phyloP scores from a whole-genome alignment of 2,329 filamentous ascomycete genomes.

The Pseudogymnoascus verrucosus region DNA sequence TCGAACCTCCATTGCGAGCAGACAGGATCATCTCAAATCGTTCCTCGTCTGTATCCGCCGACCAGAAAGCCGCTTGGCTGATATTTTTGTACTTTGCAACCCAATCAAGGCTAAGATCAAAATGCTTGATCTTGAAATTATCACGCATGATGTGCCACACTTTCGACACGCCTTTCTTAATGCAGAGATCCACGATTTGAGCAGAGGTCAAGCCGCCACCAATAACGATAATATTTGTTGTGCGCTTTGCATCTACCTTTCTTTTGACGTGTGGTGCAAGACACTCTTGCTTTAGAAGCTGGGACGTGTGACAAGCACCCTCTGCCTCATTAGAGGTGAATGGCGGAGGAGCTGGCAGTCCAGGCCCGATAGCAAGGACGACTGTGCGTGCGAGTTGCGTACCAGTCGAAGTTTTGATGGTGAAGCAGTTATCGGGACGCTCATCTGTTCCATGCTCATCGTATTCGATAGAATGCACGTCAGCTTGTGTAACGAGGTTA shows the following conservation, averaged over 20 bases:
- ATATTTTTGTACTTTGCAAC: constrained; percentile 76
- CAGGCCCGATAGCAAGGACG: constrained; percentile 61
- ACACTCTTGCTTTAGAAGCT: background rate
- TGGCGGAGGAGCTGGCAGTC: constrained; percentile 29
- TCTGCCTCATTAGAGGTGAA: constrained; percentile 17
- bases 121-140: constrained; percentile 56
- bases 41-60: constrained; percentile 62
- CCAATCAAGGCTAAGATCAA: constrained; percentile 70
- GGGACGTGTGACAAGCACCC: constrained; percentile 10
- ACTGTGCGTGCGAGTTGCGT: constrained; percentile 53
- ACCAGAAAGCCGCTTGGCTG: constrained; percentile 70
- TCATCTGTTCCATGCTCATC: constrained; percentile 3
- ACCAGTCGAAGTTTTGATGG: constrained; percentile 47
- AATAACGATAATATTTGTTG: constrained; percentile 61
- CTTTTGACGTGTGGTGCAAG: constrained; percentile 32
- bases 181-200: constrained; percentile 60
- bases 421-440: constrained; percentile 50
- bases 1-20: constrained; percentile 67
- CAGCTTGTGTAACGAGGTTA: constrained; percentile 50
- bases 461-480: constrained; percentile 19
- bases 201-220: constrained; percentile 71
- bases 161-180: constrained; percentile 56
- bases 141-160: constrained; percentile 65
- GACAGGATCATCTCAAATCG: constrained; percentile 55
- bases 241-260: constrained; percentile 41